phyloP scores from a whole-genome alignment of 1,284 basidiomycete genomes.

The Exobasidium rhododendri region DNA sequence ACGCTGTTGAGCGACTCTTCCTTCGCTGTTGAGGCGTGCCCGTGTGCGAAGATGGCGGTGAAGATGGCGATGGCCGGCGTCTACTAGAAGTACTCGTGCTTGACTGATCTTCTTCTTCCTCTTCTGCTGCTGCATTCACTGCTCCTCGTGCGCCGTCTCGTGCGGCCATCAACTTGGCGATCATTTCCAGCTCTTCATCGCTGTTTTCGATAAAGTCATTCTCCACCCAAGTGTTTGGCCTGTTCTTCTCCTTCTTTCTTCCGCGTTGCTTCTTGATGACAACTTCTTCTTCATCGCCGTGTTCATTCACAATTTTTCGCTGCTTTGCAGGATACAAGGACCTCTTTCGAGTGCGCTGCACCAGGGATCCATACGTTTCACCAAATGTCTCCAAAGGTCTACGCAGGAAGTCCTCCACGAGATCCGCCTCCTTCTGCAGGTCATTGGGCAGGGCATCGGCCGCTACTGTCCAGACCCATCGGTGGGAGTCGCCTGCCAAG shows the following conservation, averaged over 20 bases:
- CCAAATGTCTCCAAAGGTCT: slow-evolving; percentile 25
- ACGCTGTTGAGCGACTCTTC: background rate
- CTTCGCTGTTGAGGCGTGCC: background rate
- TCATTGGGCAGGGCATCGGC: slow-evolving; percentile 27
- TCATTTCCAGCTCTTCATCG: slow-evolving; percentile 34
- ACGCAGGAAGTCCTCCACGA: slow-evolving; percentile 48
- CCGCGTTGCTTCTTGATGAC: slow-evolving; percentile 7
- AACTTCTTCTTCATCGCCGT: slow-evolving; percentile 30
- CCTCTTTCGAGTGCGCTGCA: slow-evolving; percentile 4
- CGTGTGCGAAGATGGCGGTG: background rate
- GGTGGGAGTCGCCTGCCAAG: slow-evolving; percentile 24
- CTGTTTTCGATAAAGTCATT: slow-evolving; percentile 49
- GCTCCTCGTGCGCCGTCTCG: background rate
- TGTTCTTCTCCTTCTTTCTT: background rate
- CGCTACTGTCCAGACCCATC: slow-evolving; percentile 48
- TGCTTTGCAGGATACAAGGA: background rate
- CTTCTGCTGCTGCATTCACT: background rate
- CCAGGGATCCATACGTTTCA: background rate
- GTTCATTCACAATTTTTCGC: slow-evolving; percentile 19
- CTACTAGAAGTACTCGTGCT: background rate
- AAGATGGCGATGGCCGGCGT: background rate
- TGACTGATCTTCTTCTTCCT: background rate
- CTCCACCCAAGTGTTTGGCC: slow-evolving; percentile 20
- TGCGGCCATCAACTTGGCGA: background rate
- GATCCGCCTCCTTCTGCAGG: slow-evolving; percentile 38